Percentiles rank a stretch among this genome's conserved stretches.
phyloP scores from a whole-genome alignment of 1,284 basidiomycete genomes.

The Rhodotorula mucilaginosa region DNA sequence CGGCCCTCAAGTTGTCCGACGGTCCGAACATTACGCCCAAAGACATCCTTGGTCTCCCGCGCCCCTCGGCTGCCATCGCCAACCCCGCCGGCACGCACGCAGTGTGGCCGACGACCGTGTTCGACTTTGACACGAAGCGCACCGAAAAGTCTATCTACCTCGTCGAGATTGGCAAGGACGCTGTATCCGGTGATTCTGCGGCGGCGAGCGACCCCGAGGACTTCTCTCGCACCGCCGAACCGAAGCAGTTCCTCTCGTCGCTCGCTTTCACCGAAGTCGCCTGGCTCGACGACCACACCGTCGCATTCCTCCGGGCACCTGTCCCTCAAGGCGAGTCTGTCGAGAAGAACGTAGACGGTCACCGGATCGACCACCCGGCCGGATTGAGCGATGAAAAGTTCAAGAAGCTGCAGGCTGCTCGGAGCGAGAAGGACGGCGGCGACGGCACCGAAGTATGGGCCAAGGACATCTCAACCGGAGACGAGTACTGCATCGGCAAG shows the following conservation, averaged over 20 bases:
- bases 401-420: slow-evolving; percentile 44
- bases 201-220: not conserved
- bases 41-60: slow-evolving; percentile 67
- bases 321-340: slow-evolving; percentile 10
- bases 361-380: slow-evolving; percentile 18
- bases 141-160: slow-evolving; percentile 66
- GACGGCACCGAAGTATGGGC: slow-evolving; percentile 39
- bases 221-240: slow-evolving; percentile 4
- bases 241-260: slow-evolving; percentile 18
- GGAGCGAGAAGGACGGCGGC: slow-evolving; percentile 57
- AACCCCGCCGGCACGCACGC: slow-evolving; percentile 66
- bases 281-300: slow-evolving; percentile 46
- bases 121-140: slow-evolving; percentile 57
- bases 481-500: slow-evolving; percentile 38
- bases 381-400: slow-evolving; percentile 26
- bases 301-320: slow-evolving; percentile 47
- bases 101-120: slow-evolving; percentile 65
- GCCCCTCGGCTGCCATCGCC: slow-evolving; percentile 65
- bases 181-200: not conserved
- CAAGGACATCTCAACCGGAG: slow-evolving; percentile 18
- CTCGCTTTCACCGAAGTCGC: slow-evolving; percentile 35
- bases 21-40: slow-evolving; percentile 37
- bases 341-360: slow-evolving; percentile 23
- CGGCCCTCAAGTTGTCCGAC: slow-evolving; percentile 43
- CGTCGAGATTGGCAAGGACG: slow-evolving; percentile 24